Percentiles rank a stretch among this genome's conserved stretches.
These are phyloP conservation scores for Populus hybrid DNA, from an alignment of 441 rosid genomes.

Conservation along the genomic window DNA sequence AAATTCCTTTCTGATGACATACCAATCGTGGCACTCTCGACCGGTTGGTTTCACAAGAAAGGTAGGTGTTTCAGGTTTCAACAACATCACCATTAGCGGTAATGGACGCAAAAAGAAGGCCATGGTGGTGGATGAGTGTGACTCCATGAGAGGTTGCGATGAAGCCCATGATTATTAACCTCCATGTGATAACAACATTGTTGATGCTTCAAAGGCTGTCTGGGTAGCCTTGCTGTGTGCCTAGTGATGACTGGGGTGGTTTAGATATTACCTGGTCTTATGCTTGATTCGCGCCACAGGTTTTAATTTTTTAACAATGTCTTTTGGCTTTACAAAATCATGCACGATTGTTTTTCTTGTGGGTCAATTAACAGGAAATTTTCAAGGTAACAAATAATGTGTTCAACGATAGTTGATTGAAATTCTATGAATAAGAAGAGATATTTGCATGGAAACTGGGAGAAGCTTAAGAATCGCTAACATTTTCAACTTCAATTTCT, in stretches of 20 bases:
- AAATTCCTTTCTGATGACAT: constrained; percentile 15
- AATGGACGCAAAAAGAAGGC: constrained; percentile 28
- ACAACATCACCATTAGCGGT: constrained; percentile 20
- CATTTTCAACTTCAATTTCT: too few relatives aligned
- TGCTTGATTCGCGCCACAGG: background rate
- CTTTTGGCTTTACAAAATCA: background rate
- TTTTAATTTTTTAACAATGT: background rate
- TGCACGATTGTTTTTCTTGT: background rate
- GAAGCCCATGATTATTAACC: constrained; percentile 25
- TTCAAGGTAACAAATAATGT: background rate
- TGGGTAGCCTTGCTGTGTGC: constrained; percentile 31
- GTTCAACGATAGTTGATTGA: background rate
- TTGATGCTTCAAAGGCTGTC: constrained; percentile 34
- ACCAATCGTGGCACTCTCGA: constrained; percentile 22
- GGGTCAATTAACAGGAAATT: background rate
- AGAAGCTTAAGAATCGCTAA: too few relatives aligned
- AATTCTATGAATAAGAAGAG: background rate
- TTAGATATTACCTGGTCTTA: constrained; percentile 25
- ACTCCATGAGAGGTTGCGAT: constrained; percentile 31
- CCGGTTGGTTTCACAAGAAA: constrained; percentile 26
- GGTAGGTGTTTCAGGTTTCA: constrained; percentile 25
- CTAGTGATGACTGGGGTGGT: constrained; percentile 18
- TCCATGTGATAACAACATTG: constrained; percentile 31
- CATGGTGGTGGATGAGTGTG: constrained; percentile 36
- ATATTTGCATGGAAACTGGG: too few relatives aligned